Evolutionary conservation across 768 basidiomycete species (phyloP), one percentile per base, ranked within the genome.

Genomic region (Termitomyces sp.): DNA sequence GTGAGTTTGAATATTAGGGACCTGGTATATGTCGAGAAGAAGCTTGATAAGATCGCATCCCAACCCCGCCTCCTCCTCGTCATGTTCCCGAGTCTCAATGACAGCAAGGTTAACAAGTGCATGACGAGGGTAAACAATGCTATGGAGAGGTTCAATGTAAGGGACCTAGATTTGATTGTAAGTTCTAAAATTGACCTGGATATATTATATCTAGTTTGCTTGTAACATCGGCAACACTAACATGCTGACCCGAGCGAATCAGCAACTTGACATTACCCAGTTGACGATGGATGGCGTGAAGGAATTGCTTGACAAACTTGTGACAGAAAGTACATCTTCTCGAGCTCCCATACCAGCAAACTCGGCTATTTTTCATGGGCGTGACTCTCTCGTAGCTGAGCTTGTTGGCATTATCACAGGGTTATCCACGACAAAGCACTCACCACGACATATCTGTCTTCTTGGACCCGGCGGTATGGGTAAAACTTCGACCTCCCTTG

Each of bases 381-480:
- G 68, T n/a, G 65, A 65, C 33, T 35, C 49, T 5, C 12, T 68
- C n/a, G 64, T 68, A 13, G 46, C 45, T 28, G 66, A 65, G n/a
- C 53, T 68, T 15, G 62, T 58, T 24, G 20, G 33, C 13, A 42
- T 66, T 38, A 22, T 69, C 33, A 56, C 44, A 20, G 24, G 18
- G 15, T 44, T 18, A 32, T 56, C 57, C 2, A 12, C 9, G 20
- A 44, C 44, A 3, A 20, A 8, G 2, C 44, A 20, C 20, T 44
- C 44, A 44, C 9, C 44, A 9, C 44, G n/a, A 44, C 44, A 44
- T 44, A 20, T 44, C n/a, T 44, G 44, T 44, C 62, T 73, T 18
- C 67, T 69, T 13, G 72, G 71, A 12, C 65, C 68, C 7, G 78
- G 76, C 0, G 77, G 78, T 12, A 76, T 78, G 64, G 77, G 78